Evolutionary conservation across 768 basidiomycete species (phyloP).

Genomic region (Coprinopsis sp.): DNA sequence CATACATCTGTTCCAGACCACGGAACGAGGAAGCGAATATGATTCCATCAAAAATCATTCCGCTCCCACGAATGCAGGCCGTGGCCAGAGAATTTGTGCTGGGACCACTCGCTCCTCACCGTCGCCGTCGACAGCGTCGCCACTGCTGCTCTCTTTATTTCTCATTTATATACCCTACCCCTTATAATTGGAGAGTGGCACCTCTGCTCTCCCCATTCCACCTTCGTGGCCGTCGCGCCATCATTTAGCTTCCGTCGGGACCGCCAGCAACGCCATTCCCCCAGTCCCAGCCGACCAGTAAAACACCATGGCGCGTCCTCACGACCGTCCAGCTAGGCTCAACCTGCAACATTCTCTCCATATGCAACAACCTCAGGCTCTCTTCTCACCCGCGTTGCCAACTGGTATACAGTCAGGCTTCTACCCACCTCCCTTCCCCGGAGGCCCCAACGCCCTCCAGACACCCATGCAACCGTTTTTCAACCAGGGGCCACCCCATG

Average conservation of each 20-base stretch:
- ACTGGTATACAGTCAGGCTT: slow-evolving; percentile 54
- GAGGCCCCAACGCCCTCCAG: slow-evolving; percentile 44
- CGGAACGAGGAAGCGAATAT: no score
- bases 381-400: slow-evolving; percentile 65
- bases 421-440: slow-evolving; percentile 47
- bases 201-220: neutral
- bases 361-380: slow-evolving; percentile 54
- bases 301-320: slow-evolving; percentile 37
- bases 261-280: slow-evolving; percentile 4
- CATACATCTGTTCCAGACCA: no score
- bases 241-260: neutral
- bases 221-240: slow-evolving; percentile 1
- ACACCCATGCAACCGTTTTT: slow-evolving; percentile 76
- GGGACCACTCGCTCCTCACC: no score
- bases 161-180: neutral
- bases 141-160: neutral
- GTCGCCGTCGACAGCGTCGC: neutral
- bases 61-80: no score
- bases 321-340: slow-evolving; percentile 53
- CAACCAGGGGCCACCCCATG: slow-evolving; percentile 41
- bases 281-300: neutral
- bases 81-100: no score
- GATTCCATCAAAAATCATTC: no score
- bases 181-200: neutral
- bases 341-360: slow-evolving; percentile 50